Evolutionary conservation across 1,139 yeast species (phyloP), one percentile per base, ranked within the genome.

Genomic region (Debaryomycetaceae sp.): DNA sequence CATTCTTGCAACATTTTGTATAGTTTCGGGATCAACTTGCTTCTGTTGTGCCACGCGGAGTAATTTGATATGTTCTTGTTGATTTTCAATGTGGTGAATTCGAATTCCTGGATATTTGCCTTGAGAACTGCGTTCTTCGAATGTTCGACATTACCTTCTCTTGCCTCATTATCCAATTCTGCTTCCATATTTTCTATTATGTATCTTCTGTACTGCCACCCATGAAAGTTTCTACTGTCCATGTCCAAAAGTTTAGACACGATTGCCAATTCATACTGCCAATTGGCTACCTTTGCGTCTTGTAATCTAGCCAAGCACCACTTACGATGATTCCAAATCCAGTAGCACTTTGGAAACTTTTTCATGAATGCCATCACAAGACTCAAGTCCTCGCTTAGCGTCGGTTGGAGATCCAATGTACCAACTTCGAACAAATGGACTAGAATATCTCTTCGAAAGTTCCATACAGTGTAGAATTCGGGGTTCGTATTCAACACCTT

Each of bases 1-100:
- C 48, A 24, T 2, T 48, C 43, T 6, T 47, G 46, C 14, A 62
- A 43, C 31, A 62, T 43, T 1, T 45, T 23, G 45, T 82, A 72
- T 40, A 86, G 63, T 43, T 65, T 67, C 1, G 84, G 83, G 9
- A 90, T 76, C 47, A 91, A 67, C 49, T 81, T 83, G 6, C 90
- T 78, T 49, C 99, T 72, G 60, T 89, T 88, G 64, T 93, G 97
- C 96, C 97, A 91, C 9, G 99, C 98, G 2, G 96, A 87, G 59
- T 86, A 93, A 62, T 93, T 95, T 42, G 97, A 87, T 45, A 91
- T 88, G 63, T 93, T 87, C 46, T 75, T 77, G 54, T 86, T 87
- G 57, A 91, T 88, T 67, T 85, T 87, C 44, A 71, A 62, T 0
- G 93, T 86, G 3, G 98, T 89, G 65, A 81, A 93, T 22, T 76